Conservation (phyloP, 2,329 filamentous ascomycete species). For the Davidsoniella virescens region DNA sequence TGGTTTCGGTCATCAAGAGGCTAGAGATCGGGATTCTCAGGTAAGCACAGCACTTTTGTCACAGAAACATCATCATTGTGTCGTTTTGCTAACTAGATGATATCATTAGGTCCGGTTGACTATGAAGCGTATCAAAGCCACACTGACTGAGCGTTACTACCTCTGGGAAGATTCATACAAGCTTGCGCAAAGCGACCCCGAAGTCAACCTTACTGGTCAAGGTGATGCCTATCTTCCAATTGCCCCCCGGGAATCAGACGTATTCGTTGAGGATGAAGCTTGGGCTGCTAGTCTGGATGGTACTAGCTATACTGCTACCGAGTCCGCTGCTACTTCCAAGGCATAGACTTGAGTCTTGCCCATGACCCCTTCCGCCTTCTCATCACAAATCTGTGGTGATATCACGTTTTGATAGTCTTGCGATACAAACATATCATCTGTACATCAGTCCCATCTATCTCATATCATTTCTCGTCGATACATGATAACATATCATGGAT, state of each 20-base stretch:
- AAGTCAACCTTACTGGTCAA: slow-evolving; percentile 42
- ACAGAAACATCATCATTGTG: background rate
- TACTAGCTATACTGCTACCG: slow-evolving; percentile 6
- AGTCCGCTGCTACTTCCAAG: slow-evolving; percentile 1
- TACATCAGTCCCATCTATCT: too few relatives aligned
- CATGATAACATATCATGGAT: too few relatives aligned
- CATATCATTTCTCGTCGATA: too few relatives aligned
- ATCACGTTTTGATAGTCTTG: too few relatives aligned
- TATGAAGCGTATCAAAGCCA: slow-evolving; percentile 68
- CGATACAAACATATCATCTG: too few relatives aligned
- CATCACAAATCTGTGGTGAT: background rate
- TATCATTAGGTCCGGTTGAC: slow-evolving; percentile 51
- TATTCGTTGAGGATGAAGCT: slow-evolving; percentile 22
- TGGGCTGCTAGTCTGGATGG: slow-evolving; percentile 10
- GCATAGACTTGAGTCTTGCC: slow-evolving; percentile 1
- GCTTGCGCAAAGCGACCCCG: slow-evolving; percentile 48
- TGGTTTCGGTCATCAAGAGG: slow-evolving; percentile 59
- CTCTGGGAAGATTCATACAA: slow-evolving; percentile 64
- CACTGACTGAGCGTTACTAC: slow-evolving; percentile 76
- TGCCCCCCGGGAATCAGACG: slow-evolving; percentile 20
- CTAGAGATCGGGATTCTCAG: slow-evolving; percentile 42
- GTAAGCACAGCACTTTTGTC: slow-evolving; percentile 32
- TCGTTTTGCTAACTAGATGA: background rate
- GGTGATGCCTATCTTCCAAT: slow-evolving; percentile 34
- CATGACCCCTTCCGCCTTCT: background rate